Evolutionary conservation across 2,329 filamentous ascomycete species (phyloP), one percentile per base, ranked within the genome.

Genomic region (Sporothrix globosa): DNA sequence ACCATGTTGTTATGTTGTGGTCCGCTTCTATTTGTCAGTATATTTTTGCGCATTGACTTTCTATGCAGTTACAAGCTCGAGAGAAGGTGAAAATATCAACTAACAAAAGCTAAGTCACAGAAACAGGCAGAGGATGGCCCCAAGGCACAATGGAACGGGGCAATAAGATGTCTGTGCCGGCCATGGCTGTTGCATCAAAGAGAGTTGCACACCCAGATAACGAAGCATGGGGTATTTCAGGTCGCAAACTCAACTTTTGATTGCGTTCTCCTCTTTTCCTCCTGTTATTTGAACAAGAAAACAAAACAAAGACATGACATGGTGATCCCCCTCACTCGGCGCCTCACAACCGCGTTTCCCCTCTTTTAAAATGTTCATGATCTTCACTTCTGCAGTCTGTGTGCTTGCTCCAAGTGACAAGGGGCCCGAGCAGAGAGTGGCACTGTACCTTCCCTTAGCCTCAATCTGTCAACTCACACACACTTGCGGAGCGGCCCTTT

Each of bases 301-400:
- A 60, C 30, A 6, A 34, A 34, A 34, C 34, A 1, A 41, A 9
- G 5, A 17, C 30, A 21, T 39, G 4, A 17, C 19, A 41, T 60
- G 17, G 34, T 19, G 30, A 41, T 41, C 56, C 14, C 54, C 56
- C 17, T 41, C 30, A 13, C 30, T 6, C 11, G 5, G 19, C 17
- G 30, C 30, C 30, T 41, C 56, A 39, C 21, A 39, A 7, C n/a
- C 56, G 19, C 34, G 9, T 21, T n/a, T n/a, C 30, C 19, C 30
- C 34, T 61, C 56, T 61, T 61, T 44, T n/a, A 44, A 21, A 39
- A 61, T 24, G 56, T 24, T 24, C 56, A 44, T 44, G 34, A 61
- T 61, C 56, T 13, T 41, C 34, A 53, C 7, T 27, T 24, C 2
- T 27, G 21, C 50, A 27, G 50, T 27, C n/a, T 21, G 50, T 27